Conservation (phyloP, 2,329 filamentous ascomycete species). For the Didymellaceae sp. region DNA sequence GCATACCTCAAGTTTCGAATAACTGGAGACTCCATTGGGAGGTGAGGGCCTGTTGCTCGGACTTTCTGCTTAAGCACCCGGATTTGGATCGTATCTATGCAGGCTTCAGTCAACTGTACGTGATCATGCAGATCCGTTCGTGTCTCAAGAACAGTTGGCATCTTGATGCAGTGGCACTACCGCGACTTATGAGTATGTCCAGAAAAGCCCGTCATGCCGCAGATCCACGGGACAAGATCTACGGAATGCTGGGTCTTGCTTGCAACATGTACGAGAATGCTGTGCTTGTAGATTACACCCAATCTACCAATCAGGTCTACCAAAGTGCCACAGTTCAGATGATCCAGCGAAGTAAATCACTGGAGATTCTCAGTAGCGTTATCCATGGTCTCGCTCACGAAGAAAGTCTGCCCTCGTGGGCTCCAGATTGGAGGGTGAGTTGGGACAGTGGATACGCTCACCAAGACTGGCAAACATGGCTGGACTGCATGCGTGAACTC, state of each 20-base stretch:
- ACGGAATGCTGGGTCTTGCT: slow-evolving; percentile 1
- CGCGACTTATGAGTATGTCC: neutral
- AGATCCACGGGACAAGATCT: neutral
- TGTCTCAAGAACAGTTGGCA: neutral
- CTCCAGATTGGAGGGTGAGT: neutral
- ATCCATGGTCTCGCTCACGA: no score
- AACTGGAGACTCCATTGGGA: neutral
- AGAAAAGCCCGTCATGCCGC: neutral
- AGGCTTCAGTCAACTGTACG: no score
- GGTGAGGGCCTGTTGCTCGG: neutral
- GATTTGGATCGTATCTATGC: no score
- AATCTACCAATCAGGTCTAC: neutral
- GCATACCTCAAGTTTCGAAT: neutral
- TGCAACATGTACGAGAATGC: neutral
- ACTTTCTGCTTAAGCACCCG: no score
- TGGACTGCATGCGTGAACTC: no score
- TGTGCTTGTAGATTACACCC: neutral
- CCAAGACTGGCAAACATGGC: no score
- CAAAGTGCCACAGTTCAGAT: neutral
- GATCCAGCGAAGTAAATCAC: neutral
- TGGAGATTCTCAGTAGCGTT: neutral
- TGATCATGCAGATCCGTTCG: neutral
- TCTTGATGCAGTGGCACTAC: neutral
- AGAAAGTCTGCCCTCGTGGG: neutral
- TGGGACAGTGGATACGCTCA: no score